Evolutionary conservation across 495 filamentous ascomycete species (phyloP).

Genomic region (Tetracladium marchalianum): DNA sequence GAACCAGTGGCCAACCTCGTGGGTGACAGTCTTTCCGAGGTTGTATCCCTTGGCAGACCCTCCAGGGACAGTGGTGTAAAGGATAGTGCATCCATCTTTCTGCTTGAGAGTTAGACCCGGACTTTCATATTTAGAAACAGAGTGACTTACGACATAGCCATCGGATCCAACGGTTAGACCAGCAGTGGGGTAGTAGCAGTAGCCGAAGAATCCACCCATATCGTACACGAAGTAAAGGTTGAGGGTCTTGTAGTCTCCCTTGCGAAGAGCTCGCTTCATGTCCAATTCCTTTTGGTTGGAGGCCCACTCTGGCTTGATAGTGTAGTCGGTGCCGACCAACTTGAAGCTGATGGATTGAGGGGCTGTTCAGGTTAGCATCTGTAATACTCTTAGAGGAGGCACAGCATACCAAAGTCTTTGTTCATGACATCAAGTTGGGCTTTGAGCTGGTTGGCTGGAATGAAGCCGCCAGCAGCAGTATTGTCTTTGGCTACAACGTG

Average conservation of each 20-base stretch:
- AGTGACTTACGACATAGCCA: no score
- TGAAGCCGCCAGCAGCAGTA: constrained; percentile 32
- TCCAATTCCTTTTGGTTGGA: constrained; percentile 32
- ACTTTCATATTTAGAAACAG: no score
- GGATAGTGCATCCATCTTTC: constrained; percentile 50
- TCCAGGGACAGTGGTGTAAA: constrained; percentile 42
- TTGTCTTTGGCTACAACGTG: constrained; percentile 46
- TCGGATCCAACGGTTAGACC: no score
- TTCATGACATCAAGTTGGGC: constrained; percentile 17
- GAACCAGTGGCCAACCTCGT: constrained; percentile 61
- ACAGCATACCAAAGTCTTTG: background rate
- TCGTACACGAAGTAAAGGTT: constrained; percentile 56
- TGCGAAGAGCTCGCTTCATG: constrained; percentile 50
- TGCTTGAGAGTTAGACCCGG: no score
- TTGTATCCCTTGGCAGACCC: constrained; percentile 42
- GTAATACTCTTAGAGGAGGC: no score
- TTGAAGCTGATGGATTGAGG: constrained; percentile 42
- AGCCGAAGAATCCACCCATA: constrained; percentile 39
- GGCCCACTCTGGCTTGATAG: constrained; percentile 48
- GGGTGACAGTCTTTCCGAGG: constrained; percentile 47
- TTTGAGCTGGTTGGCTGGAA: constrained; percentile 32
- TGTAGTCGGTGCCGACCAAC: constrained; percentile 40
- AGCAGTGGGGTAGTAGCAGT: no score
- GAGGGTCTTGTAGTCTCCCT: constrained; percentile 48
- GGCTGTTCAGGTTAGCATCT: background rate